Percentiles rank a stretch among this genome's conserved stretches.
Conservation (phyloP, 2,329 filamentous ascomycete genomes). For the Esteya vermicola region DNA sequence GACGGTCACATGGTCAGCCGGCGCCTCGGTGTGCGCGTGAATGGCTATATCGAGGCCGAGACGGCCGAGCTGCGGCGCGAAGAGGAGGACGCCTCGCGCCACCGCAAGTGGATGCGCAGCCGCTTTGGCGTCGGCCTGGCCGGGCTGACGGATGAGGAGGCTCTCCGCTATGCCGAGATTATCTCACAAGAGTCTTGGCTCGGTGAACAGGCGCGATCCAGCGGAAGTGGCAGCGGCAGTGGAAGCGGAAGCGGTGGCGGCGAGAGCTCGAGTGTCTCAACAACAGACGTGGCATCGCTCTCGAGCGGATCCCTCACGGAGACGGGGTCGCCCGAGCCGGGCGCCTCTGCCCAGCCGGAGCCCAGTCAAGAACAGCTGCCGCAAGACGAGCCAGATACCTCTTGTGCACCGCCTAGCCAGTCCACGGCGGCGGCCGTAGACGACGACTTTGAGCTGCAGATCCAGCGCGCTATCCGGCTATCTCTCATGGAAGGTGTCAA, state of each 20-base stretch:
- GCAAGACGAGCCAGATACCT: not conserved
- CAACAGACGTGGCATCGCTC: conserved; percentile 1
- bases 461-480: conserved; percentile 48
- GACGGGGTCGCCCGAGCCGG: conserved; percentile 41
- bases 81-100: conserved; percentile 49
- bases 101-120: conserved; percentile 55
- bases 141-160: conserved; percentile 51
- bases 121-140: conserved; percentile 74
- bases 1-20: conserved; percentile 36
- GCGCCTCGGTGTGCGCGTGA: conserved; percentile 51
- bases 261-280: too few relatives aligned
- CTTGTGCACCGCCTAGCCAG: not conserved
- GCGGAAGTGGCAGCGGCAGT: not conserved
- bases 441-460: conserved; percentile 43
- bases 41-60: conserved; percentile 78
- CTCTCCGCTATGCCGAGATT: conserved; percentile 50
- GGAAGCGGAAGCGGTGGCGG: too few relatives aligned
- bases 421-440: conserved; percentile 8
- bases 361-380: conserved; percentile 4
- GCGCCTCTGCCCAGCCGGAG: conserved; percentile 22
- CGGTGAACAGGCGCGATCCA: conserved; percentile 39
- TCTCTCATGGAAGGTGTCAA: conserved; percentile 43
- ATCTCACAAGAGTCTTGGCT: conserved; percentile 46
- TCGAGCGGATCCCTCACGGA: conserved; percentile 18
- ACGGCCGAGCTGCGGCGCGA: conserved; percentile 65